These are phyloP conservation scores for Aspergillus sojae DNA, from an alignment of 2,329 filamentous ascomycete species.

Conservation along the genomic window DNA sequence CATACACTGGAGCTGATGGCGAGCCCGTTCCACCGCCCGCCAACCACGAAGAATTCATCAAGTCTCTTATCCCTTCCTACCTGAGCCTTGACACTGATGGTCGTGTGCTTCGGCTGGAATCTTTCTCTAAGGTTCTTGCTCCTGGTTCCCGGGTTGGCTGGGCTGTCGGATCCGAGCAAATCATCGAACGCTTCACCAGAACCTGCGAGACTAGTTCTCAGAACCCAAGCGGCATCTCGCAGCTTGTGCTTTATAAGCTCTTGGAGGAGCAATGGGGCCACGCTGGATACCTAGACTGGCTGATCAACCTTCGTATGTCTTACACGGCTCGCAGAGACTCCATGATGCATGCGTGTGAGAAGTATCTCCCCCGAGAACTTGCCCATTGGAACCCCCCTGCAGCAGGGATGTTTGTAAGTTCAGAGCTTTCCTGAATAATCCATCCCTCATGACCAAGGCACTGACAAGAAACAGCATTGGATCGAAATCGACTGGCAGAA, in stretches of 20 bases:
- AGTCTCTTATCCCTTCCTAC: slow-evolving; percentile 71
- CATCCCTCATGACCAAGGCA: neutral
- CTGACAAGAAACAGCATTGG: slow-evolving; percentile 43
- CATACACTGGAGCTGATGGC: slow-evolving; percentile 62
- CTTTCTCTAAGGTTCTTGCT: slow-evolving; percentile 87
- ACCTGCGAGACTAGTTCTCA: slow-evolving; percentile 85
- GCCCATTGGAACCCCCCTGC: slow-evolving; percentile 78
- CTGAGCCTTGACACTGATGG: slow-evolving; percentile 83
- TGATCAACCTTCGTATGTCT: slow-evolving; percentile 76
- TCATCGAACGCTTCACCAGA: slow-evolving; percentile 78
- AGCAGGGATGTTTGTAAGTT: slow-evolving; percentile 90
- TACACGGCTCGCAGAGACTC: slow-evolving; percentile 80
- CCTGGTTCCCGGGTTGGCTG: slow-evolving; percentile 83
- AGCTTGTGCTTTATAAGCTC: slow-evolving; percentile 83
- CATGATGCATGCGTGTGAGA: slow-evolving; percentile 78
- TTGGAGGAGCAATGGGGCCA: slow-evolving; percentile 96
- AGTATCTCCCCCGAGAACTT: slow-evolving; percentile 71
- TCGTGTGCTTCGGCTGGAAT: slow-evolving; percentile 86
- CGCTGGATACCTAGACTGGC: slow-evolving; percentile 83
- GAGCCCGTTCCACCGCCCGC: slow-evolving; percentile 59
- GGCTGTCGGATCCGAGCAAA: slow-evolving; percentile 83
- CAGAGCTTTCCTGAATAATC: neutral
- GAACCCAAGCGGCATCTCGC: slow-evolving; percentile 80
- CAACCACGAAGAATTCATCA: slow-evolving; percentile 72
- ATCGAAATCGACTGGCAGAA: slow-evolving; percentile 50